Evolutionary conservation across 257 asterid genomes (phyloP).

Genomic region (Solanum habrochaites): DNA sequence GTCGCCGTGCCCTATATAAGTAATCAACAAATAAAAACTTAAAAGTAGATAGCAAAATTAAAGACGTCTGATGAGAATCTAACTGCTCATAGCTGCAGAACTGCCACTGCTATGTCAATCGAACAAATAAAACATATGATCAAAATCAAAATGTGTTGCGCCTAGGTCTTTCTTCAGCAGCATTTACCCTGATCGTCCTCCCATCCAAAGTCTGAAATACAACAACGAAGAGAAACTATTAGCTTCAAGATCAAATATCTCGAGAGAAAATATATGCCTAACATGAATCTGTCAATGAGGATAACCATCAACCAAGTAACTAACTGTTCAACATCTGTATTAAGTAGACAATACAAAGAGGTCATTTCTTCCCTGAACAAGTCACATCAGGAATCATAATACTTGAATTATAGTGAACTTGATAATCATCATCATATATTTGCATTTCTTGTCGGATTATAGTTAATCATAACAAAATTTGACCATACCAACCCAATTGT

Average conservation of each 20-base stretch:
- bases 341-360: neutral
- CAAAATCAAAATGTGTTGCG: constrained; percentile 19
- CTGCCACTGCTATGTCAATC: neutral
- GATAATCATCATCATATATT: neutral
- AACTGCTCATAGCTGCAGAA: neutral
- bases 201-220: constrained; percentile 61
- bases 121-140: neutral
- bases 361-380: neutral
- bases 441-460: neutral
- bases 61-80: neutral
- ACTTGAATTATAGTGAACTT: neutral
- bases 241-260: neutral
- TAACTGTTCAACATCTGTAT: neutral
- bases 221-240: neutral
- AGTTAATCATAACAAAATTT: neutral
- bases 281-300: neutral
- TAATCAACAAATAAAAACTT: neutral
- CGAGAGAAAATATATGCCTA: neutral
- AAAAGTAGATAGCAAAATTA: neutral
- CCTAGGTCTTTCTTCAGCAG: constrained; percentile 59
- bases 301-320: neutral
- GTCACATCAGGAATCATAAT: neutral
- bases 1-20: neutral
- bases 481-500: neutral
- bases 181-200: constrained; percentile 60